These are phyloP conservation scores for Debaryomyces sp. DNA, from an alignment of 1,139 yeast genomes.

Conservation along the genomic window DNA sequence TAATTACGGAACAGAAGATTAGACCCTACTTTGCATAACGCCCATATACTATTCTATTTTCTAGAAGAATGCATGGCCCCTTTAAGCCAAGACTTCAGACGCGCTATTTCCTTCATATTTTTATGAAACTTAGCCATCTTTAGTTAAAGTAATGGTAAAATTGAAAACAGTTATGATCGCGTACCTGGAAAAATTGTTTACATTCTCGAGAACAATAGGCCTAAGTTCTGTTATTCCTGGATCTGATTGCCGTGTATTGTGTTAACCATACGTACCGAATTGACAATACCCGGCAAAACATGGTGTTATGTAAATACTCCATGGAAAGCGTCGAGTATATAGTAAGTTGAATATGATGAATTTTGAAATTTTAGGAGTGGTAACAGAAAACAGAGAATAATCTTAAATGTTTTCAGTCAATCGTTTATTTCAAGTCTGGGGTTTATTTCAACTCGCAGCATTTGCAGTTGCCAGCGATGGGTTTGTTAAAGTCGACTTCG, in stretches of 20 bases:
- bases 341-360: neutral
- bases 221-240: neutral
- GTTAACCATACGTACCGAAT: neutral
- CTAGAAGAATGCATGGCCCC: neutral
- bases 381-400: neutral
- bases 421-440: slow-evolving; percentile 18
- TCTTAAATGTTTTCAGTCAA: slow-evolving; percentile 12
- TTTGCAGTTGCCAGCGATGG: slow-evolving; percentile 21
- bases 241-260: slow-evolving; percentile 5
- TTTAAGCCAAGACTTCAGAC: neutral
- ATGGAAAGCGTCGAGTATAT: neutral
- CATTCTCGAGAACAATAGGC: slow-evolving; percentile 5
- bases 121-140: neutral
- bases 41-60: neutral
- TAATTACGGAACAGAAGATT: neutral
- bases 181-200: slow-evolving; percentile 5
- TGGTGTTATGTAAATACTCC: neutral
- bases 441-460: slow-evolving; percentile 14
- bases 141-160: neutral
- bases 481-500: slow-evolving; percentile 23
- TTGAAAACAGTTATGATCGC: slow-evolving; percentile 2
- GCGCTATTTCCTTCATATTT: neutral
- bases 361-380: neutral
- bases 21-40: neutral
- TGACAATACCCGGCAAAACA: slow-evolving; percentile 1